Conservation (phyloP, 108 stramenopile genomes). For the Cyclotella atomus region DNA sequence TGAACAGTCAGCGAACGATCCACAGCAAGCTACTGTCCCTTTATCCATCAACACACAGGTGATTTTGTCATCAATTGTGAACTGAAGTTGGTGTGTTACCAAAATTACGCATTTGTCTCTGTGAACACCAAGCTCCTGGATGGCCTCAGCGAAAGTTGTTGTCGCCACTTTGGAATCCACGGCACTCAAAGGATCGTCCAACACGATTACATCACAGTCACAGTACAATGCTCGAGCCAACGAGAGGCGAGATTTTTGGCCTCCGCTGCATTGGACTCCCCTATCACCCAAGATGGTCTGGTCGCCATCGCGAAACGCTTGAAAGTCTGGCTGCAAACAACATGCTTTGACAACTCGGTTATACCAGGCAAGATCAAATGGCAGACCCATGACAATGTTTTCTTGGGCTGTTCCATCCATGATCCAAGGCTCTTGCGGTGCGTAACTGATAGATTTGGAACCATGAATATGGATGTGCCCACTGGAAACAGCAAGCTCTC, state of each 20-base stretch:
- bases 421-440: conserved; percentile 92
- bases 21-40: conserved; percentile 64
- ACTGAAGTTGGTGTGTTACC: conserved; percentile 94
- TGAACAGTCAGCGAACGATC: conserved; percentile 73
- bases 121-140: conserved; percentile 59
- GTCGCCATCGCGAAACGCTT: conserved; percentile 71
- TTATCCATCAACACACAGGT: conserved; percentile 74
- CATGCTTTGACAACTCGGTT: conserved; percentile 70
- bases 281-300: conserved; percentile 90
- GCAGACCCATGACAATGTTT: conserved; percentile 81
- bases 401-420: conserved; percentile 87
- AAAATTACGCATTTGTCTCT: conserved; percentile 78
- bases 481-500: conserved; percentile 60
- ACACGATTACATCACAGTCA: conserved; percentile 72
- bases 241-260: conserved; percentile 90
- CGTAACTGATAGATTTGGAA: conserved; percentile 70
- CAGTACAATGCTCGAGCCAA: conserved; percentile 78
- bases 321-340: conserved; percentile 74
- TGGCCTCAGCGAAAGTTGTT: conserved; percentile 78
- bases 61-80: conserved; percentile 53
- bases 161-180: conserved; percentile 90
- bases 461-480: conserved; percentile 47
- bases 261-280: conserved; percentile 92
- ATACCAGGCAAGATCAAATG: conserved; percentile 61
- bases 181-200: conserved; percentile 94